A percentile compares a stretch with the other conserved stretches of the same genome.
Evolutionary conservation across 805 yeast genomes (phyloP).

Genomic region (Yamadazyma insecticola): DNA sequence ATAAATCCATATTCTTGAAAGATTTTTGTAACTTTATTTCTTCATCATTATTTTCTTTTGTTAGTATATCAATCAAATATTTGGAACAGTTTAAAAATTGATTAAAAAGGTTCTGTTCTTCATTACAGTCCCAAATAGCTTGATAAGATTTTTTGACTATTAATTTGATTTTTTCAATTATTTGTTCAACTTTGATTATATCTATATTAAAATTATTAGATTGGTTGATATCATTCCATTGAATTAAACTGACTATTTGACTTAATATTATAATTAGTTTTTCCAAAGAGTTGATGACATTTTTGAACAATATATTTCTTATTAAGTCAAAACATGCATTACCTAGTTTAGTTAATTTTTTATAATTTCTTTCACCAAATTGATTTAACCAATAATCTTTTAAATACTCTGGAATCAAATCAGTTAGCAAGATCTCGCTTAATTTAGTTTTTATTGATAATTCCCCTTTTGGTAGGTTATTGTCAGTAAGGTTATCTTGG

Average conservation of each 20-base stretch:
- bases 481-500: slow-evolving; percentile 17
- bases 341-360: slow-evolving; percentile 50
- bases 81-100: slow-evolving; percentile 43
- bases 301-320: slow-evolving; percentile 43
- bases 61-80: slow-evolving; percentile 29
- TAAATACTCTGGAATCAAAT: slow-evolving; percentile 45
- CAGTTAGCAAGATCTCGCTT: slow-evolving; percentile 45
- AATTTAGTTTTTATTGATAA: not conserved
- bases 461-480: slow-evolving; percentile 8
- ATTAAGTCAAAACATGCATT: slow-evolving; percentile 46
- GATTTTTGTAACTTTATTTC: slow-evolving; percentile 18
- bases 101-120: slow-evolving; percentile 43
- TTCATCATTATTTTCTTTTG: slow-evolving; percentile 26
- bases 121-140: slow-evolving; percentile 40
- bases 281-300: slow-evolving; percentile 53
- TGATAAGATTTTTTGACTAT: slow-evolving; percentile 31
- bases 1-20: slow-evolving; percentile 17
- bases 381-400: slow-evolving; percentile 61
- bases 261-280: slow-evolving; percentile 44
- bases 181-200: slow-evolving; percentile 2
- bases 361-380: slow-evolving; percentile 62
- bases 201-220: slow-evolving; percentile 7
- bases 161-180: slow-evolving; percentile 12
- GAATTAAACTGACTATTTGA: slow-evolving; percentile 36
- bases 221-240: slow-evolving; percentile 24